Base-by-base conservation (phyloP, 371 early-diverging fungal genomes). In the Mucor irregularis region DNA sequence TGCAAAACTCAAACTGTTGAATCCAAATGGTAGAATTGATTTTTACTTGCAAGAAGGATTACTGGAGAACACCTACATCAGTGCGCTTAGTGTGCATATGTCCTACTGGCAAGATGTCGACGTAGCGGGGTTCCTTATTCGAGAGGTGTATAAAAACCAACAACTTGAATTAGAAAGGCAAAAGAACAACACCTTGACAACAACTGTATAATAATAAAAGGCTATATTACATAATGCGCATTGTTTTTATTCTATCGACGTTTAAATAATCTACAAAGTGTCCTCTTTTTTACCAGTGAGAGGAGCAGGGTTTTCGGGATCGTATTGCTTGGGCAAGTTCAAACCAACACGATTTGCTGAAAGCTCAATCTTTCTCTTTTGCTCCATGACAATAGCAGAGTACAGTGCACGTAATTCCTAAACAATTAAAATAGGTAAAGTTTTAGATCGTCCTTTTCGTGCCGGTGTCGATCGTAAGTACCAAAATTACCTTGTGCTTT, bases 71-170 rank as follows among this genome's bases (percentile, higher is more conserved):
- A 82, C 90, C 4, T 93, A 93, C 56, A 50, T 92, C 35, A 84
- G 81, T 33, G 88, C 90, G 16, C 69, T 93, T 35, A 84, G 78
- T 39, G 88, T 81, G 9, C 92, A 91, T 68, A 83, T 90, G 75
- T 82, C 80, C 21, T 93, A 93, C 66, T 93, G 93, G 88, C 69
- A 82, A 34, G 91, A 92, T 65, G 65, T 76, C n/a, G 90, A 90
- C 68, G 82, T 84, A 2, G 80, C 83, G 9, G 79, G 75, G 13
- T 86, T 87, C 50, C 66, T 88, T 34, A 62, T 85, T 58, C 71
- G 63, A 65, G 80, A 80, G 61, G 71, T 70, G 17, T 76, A 80
- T 54, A 71, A 58, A 55, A 34, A 52, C 11, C 29, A 45, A 28
- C 53, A 52, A 24, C n/a, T 24, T 1, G 17, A 42, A 30, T 43